Base-by-base conservation (phyloP, 768 basidiomycete genomes). In the Cystobasidiopsis lactophilus region DNA sequence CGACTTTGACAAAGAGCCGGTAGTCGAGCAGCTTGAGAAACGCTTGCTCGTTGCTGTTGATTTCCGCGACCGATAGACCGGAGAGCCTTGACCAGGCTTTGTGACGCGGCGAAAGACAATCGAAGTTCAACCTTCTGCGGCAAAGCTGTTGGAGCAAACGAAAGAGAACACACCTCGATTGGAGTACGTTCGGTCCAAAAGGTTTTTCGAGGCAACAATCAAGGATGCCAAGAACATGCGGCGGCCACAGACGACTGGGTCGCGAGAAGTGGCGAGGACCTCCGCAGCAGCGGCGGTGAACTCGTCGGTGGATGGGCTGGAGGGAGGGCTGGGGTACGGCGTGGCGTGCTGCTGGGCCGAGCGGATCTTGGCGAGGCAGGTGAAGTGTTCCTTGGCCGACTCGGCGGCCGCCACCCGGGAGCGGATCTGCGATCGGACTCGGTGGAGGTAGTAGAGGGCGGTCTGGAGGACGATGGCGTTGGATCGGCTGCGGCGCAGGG, bases 161-260 rank as follows among this genome's bases (percentile, higher is more conserved):
- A 13, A 19, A 39, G 13, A 39, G 38, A 39, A 43, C 19, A 43
- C 19, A 21, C 26, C 54, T 35, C 54, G 76, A 65, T 93, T 91
- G 14, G 84, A 86, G 61, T 89, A 93, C 40, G 82, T 85, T 48
- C 83, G 79, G 62, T 95, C 88, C 69, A 89, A 85, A 56, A 82
- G 77, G 64, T 89, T 89, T 61, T 95, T 95, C 16, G 82, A 80
- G 0, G 88, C 89, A 49, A 85, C 72, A 52, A 95, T 85, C 39
- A 95, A 70, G 0, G 83, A 77, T 0, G 85, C 85, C 9, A 93
- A 72, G 67, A 95, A 93, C 0, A 85, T 76, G 24, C 88, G 75
- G 26, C 88, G 76, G 2, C 88, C 85, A 62, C 88, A 91, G 39
- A 85, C 73, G 26, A 93, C 44, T 21, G 63, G 63, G 29, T 56